Conservation (phyloP, 352 stramenopile genomes). For the Lagenidium sp. region DNA sequence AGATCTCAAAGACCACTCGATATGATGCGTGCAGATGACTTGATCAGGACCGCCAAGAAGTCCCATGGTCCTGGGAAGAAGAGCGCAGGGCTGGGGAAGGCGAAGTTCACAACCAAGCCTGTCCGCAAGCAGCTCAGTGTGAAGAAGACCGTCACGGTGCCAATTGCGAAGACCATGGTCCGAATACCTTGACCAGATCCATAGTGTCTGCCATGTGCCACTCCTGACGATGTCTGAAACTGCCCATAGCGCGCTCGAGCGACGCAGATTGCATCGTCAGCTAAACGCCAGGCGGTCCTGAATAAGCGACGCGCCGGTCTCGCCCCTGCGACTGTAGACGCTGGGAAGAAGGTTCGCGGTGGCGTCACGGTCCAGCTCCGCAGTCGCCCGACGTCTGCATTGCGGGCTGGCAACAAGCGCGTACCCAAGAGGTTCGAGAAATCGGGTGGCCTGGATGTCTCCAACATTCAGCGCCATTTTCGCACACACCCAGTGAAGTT, state of each 20-base stretch:
- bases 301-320: constrained; percentile 62
- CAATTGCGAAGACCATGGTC: constrained; percentile 53
- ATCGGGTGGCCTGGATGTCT: constrained; percentile 43
- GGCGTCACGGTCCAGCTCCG: constrained; percentile 27
- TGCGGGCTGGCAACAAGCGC: constrained; percentile 19
- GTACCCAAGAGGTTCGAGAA: constrained; percentile 12
- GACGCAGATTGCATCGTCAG: constrained; percentile 25
- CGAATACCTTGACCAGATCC: constrained; percentile 4
- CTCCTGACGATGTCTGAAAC: not conserved
- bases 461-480: constrained; percentile 75
- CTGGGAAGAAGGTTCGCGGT: constrained; percentile 4
- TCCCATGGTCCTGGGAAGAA: not conserved
- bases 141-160: constrained; percentile 66
- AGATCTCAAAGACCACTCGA: no score
- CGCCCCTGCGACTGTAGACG: constrained; percentile 22
- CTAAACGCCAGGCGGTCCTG: constrained; percentile 57
- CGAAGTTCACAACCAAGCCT: constrained; percentile 9
- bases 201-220: not conserved
- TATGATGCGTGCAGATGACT: no score
- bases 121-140: constrained; percentile 52
- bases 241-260: constrained; percentile 33
- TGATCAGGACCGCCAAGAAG: constrained; percentile 4
- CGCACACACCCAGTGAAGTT: constrained; percentile 74
- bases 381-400: constrained; percentile 27
- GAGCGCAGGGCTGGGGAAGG: constrained; percentile 12